Percentiles rank a stretch among this genome's conserved stretches.
phyloP scores from a whole-genome alignment of 148 eudicot genomes.

The Oxyria digyna region DNA sequence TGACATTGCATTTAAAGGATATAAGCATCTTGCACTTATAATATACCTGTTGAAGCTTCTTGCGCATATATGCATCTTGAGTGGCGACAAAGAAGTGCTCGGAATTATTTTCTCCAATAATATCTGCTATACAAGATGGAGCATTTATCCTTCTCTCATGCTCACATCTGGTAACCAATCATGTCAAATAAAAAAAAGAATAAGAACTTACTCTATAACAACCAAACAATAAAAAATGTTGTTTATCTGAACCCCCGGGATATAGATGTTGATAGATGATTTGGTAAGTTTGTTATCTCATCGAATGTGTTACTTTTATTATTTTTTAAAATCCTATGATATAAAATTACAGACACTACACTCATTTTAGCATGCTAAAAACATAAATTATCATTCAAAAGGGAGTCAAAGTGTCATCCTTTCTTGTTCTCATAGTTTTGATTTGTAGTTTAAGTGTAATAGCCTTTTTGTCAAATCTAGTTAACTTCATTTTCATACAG shows the following conservation, averaged over 20 bases:
- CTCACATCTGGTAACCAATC: conserved; percentile 47
- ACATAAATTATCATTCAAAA: neutral
- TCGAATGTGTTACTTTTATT: too few relatives aligned
- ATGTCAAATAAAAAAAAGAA: conserved; percentile 3
- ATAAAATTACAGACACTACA: neutral
- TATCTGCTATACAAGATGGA: conserved; percentile 53
- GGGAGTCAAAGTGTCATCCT: neutral
- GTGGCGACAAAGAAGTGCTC: conserved; percentile 93
- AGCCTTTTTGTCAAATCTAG: too few relatives aligned
- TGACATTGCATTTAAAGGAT: neutral
- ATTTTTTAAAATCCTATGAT: too few relatives aligned
- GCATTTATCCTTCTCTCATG: conserved; percentile 78
- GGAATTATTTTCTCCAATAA: conserved; percentile 53
- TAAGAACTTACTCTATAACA: neutral
- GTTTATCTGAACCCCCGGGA: neutral
- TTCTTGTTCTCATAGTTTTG: neutral
- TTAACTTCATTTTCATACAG: too few relatives aligned
- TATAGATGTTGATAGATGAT: too few relatives aligned
- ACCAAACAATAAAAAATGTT: too few relatives aligned
- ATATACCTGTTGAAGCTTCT: conserved; percentile 15
- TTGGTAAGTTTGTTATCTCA: too few relatives aligned
- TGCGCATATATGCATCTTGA: conserved; percentile 63
- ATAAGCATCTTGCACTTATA: neutral
- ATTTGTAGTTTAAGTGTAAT: neutral
- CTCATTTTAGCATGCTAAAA: neutral